These are phyloP conservation scores for Kitagawia praeruptora DNA, from an alignment of 129 eudicot genomes.

Conservation along the genomic window DNA sequence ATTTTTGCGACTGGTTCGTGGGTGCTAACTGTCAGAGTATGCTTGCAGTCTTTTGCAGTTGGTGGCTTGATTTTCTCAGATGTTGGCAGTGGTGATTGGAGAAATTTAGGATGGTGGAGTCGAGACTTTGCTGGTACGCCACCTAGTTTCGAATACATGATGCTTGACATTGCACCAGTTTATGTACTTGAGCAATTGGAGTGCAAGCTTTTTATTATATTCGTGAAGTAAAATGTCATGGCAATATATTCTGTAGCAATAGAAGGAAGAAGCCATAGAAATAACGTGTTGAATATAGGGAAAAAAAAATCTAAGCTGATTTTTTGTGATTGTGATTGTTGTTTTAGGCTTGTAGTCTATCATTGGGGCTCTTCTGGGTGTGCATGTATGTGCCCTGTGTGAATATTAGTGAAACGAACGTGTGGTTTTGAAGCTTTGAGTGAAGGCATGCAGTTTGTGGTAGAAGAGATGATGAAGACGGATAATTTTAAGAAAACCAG, in stretches of 20 bases:
- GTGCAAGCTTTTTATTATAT: not conserved
- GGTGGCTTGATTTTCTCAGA: not conserved
- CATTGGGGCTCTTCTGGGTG: not conserved
- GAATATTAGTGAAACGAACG: not conserved
- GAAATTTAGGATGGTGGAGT: not conserved
- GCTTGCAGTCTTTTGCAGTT: not conserved
- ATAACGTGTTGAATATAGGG: not conserved
- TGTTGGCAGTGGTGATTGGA: not conserved
- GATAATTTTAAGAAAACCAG: not conserved
- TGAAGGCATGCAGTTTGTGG: not conserved
- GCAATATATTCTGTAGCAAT: not conserved
- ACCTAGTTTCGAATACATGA: not conserved
- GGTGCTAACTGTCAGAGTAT: not conserved
- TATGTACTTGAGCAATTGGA: not conserved
- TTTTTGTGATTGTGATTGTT: not conserved
- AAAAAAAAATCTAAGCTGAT: not conserved
- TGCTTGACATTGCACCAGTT: not conserved
- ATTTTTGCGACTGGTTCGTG: not conserved
- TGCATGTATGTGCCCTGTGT: not conserved
- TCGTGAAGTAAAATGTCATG: not conserved
- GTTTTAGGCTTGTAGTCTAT: not conserved
- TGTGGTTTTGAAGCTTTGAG: not conserved
- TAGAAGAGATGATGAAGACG: not conserved
- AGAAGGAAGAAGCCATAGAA: conserved; percentile 1
- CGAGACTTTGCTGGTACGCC: not conserved